phyloP scores from a whole-genome alignment of 2,329 filamentous ascomycete genomes.

The Aureobasidium sp. region DNA sequence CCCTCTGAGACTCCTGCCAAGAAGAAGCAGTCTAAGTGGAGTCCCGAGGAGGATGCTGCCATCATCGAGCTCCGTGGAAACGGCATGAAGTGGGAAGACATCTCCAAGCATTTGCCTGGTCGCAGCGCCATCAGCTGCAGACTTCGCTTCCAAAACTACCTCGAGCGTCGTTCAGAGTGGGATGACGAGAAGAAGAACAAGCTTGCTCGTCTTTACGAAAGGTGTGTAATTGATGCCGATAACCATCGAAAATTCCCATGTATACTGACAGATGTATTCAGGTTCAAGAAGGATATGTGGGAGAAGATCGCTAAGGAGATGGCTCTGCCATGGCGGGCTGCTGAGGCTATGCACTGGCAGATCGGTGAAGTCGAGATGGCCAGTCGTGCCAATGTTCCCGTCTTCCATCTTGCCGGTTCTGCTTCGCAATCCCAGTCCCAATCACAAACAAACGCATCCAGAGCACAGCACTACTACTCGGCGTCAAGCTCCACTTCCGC shows the following conservation, averaged over 20 bases:
- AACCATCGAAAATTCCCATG: too few relatives aligned
- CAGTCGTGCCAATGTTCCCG: constrained; percentile 76
- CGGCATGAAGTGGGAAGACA: constrained; percentile 99
- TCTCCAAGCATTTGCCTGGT: constrained; percentile 81
- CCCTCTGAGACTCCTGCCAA: constrained; percentile 62
- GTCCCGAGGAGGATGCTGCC: constrained; percentile 80
- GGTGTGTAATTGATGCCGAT: constrained; percentile 50
- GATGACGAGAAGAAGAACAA: constrained; percentile 98
- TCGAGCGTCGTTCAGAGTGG: constrained; percentile 89
- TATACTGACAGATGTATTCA: constrained; percentile 29
- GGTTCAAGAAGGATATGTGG: constrained; percentile 98
- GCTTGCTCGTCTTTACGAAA: constrained; percentile 86
- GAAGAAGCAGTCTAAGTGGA: constrained; percentile 98
- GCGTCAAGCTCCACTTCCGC: constrained; percentile 1
- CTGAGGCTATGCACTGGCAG: constrained; percentile 98
- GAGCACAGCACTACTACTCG: constrained; percentile 14
- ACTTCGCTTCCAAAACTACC: constrained; percentile 93
- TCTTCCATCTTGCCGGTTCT: constrained; percentile 53
- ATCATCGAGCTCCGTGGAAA: constrained; percentile 86
- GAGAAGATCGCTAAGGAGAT: constrained; percentile 91
- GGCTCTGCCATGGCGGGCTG: constrained; percentile 88
- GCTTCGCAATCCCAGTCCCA: constrained; percentile 15
- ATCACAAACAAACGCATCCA: constrained; percentile 8
- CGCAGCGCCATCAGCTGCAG: constrained; percentile 91
- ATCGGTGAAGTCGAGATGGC: constrained; percentile 93